A percentile compares a stretch with the other conserved stretches of the same genome.
Evolutionary conservation across 1,284 basidiomycete species (phyloP).

Genomic region (Cryptococcus maquisensis): DNA sequence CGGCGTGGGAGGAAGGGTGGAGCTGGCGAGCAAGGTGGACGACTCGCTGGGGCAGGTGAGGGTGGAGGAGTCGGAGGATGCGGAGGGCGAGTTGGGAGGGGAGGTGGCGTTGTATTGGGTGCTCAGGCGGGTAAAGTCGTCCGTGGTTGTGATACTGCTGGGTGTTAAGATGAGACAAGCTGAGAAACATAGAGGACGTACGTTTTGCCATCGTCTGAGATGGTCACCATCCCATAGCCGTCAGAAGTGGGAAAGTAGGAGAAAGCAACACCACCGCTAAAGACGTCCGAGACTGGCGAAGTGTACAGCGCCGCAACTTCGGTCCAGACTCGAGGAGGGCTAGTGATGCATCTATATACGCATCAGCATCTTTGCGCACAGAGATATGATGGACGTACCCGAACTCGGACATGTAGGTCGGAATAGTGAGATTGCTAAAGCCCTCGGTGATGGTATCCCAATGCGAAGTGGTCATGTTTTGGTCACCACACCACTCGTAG

Average conservation of each 20-base stretch:
- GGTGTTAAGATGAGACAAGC: background rate
- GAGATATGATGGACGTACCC: constrained; percentile 53
- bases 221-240: constrained; percentile 77
- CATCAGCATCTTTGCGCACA: background rate
- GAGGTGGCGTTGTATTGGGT: constrained; percentile 59
- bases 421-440: constrained; percentile 61
- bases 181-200: constrained; percentile 21
- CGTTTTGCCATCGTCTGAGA: constrained; percentile 52
- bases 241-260: constrained; percentile 66
- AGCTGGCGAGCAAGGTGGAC: constrained; percentile 61
- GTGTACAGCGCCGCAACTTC: constrained; percentile 73
- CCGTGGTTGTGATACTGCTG: constrained; percentile 31
- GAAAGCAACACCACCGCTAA: constrained; percentile 86
- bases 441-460: constrained; percentile 48
- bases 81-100: constrained; percentile 62
- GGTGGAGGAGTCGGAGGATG: constrained; percentile 57
- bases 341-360: constrained; percentile 60
- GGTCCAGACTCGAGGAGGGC: constrained; percentile 68
- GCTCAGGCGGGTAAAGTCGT: constrained; percentile 63
- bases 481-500: constrained; percentile 70
- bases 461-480: constrained; percentile 57
- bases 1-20: constrained; percentile 75
- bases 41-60: constrained; percentile 64
- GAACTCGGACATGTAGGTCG: constrained; percentile 86
- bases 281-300: constrained; percentile 66